These are phyloP conservation scores for Lentinula guzmanii DNA, from an alignment of 768 basidiomycete species.

Conservation along the genomic window DNA sequence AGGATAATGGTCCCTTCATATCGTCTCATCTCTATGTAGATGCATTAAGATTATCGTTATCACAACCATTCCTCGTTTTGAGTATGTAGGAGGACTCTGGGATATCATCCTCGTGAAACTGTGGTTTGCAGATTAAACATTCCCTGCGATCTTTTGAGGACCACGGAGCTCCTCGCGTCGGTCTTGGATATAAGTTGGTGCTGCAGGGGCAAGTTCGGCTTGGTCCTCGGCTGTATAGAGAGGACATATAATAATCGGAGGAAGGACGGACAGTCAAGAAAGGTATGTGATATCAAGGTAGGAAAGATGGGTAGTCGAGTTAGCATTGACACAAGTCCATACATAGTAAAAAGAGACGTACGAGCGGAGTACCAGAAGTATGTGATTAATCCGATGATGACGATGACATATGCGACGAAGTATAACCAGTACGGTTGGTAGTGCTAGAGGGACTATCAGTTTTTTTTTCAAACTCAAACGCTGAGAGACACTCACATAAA, in stretches of 20 bases:
- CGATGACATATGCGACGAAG: slow-evolving; percentile 71
- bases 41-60: too few species aligned
- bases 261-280: too few species aligned
- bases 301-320: too few species aligned
- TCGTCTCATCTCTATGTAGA: too few species aligned
- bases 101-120: too few species aligned
- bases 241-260: background rate
- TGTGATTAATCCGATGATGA: slow-evolving; percentile 66
- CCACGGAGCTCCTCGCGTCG: slow-evolving; percentile 14
- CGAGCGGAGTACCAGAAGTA: slow-evolving; percentile 87
- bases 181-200: slow-evolving; percentile 50
- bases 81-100: too few species aligned
- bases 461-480: background rate
- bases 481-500: slow-evolving; percentile 32
- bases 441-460: slow-evolving; percentile 40
- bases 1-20: too few species aligned
- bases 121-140: background rate
- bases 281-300: too few species aligned
- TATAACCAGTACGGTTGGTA: slow-evolving; percentile 86
- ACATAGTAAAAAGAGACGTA: slow-evolving; percentile 30
- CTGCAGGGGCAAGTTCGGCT: slow-evolving; percentile 52
- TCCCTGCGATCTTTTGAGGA: slow-evolving; percentile 4
- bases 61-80: too few species aligned
- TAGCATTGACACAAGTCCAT: background rate
- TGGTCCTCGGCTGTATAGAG: slow-evolving; percentile 60